Percentiles rank a stretch among this genome's conserved stretches.
These are phyloP conservation scores for Penicillium nordicum DNA, from an alignment of 2,329 filamentous ascomycete species.

Conservation along the genomic window DNA sequence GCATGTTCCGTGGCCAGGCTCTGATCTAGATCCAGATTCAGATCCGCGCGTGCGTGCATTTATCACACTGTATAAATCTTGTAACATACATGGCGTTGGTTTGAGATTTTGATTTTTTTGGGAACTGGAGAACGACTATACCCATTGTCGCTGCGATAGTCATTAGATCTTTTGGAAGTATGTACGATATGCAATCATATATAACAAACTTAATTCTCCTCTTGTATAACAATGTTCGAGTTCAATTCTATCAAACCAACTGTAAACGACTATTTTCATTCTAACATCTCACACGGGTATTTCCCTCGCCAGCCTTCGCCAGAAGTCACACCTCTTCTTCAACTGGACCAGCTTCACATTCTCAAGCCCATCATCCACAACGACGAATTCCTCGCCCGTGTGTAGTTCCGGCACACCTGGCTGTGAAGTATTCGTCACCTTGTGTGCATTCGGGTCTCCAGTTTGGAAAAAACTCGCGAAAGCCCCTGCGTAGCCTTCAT, in stretches of 20 bases:
- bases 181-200: slow-evolving; percentile 12
- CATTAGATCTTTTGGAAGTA: slow-evolving; percentile 9
- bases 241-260: background rate
- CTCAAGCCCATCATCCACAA: slow-evolving; percentile 47
- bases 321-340: slow-evolving; percentile 52
- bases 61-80: slow-evolving; percentile 14
- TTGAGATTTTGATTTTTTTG: slow-evolving; percentile 8
- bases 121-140: slow-evolving; percentile 13
- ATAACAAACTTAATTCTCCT: slow-evolving; percentile 8
- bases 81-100: slow-evolving; percentile 22
- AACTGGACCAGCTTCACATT: slow-evolving; percentile 41
- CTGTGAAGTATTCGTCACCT: slow-evolving; percentile 48
- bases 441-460: slow-evolving; percentile 57
- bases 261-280: background rate
- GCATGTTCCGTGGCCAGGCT: slow-evolving; percentile 78
- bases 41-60: slow-evolving; percentile 1
- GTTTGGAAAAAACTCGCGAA: slow-evolving; percentile 60
- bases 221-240: background rate
- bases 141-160: slow-evolving; percentile 10
- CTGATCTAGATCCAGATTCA: slow-evolving; percentile 54
- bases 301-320: slow-evolving; percentile 46
- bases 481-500: slow-evolving; percentile 56
- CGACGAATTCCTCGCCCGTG: slow-evolving; percentile 50
- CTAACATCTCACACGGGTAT: slow-evolving; percentile 44
- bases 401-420: slow-evolving; percentile 44